These are phyloP conservation scores for Pyricularia pennisetigena DNA, from an alignment of 2,329 filamentous ascomycete species.

Conservation along the genomic window DNA sequence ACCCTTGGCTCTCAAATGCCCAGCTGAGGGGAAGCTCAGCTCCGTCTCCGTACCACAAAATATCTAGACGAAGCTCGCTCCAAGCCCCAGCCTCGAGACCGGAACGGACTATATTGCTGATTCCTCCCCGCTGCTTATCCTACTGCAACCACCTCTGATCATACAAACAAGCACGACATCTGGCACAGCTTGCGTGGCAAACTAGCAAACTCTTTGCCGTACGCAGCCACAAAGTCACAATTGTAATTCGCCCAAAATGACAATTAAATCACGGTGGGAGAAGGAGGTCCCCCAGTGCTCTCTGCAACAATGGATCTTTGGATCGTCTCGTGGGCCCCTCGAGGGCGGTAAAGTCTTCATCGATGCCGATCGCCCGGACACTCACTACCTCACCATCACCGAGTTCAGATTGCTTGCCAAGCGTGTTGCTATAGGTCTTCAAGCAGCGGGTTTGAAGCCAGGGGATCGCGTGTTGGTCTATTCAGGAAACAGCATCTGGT, in stretches of 20 bases:
- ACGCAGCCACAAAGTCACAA: not conserved
- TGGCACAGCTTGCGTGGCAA: not conserved
- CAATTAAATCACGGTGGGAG: conserved; percentile 36
- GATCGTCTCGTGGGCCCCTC: conserved; percentile 32
- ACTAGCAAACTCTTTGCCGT: not conserved
- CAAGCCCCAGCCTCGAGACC: not conserved
- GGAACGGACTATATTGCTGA: not conserved
- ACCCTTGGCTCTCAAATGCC: not conserved
- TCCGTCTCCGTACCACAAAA: not conserved
- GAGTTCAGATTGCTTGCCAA: conserved; percentile 63
- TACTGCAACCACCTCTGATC: not conserved
- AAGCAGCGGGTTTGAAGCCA: conserved; percentile 49
- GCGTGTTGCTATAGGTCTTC: conserved; percentile 60
- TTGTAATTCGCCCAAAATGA: conserved; percentile 23
- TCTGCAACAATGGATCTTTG: conserved; percentile 46
- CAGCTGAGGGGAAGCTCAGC: not conserved
- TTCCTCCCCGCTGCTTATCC: not conserved
- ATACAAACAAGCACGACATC: not conserved
- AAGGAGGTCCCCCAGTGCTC: conserved; percentile 35
- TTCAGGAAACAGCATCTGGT: conserved; percentile 64
- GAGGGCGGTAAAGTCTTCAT: conserved; percentile 40
- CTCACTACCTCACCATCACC: conserved; percentile 52
- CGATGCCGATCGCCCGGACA: conserved; percentile 57
- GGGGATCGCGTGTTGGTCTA: conserved; percentile 68
- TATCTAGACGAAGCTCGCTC: not conserved